phyloP scores from a whole-genome alignment of 148 eudicot species.

The Vaccinium corymbosum region DNA sequence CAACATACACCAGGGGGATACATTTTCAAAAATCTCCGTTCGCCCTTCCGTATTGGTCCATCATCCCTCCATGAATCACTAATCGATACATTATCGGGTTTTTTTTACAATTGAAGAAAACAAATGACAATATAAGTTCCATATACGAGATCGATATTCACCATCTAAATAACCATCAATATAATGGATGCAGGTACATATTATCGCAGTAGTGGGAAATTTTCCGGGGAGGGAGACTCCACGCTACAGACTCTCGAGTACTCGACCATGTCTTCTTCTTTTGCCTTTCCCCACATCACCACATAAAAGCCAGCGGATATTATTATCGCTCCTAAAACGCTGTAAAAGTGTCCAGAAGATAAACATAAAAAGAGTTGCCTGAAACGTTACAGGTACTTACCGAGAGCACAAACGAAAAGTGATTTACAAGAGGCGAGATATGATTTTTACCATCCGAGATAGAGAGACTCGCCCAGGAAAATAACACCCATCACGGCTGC shows the following conservation, averaged over 20 bases:
- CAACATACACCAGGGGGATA: neutral
- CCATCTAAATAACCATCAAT: no score
- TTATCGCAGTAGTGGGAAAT: conserved; percentile 21
- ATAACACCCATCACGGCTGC: conserved; percentile 16
- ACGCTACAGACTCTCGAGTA: neutral
- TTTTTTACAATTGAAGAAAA: no score
- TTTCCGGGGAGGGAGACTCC: conserved; percentile 23
- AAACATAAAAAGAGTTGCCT: neutral
- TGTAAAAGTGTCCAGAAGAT: conserved; percentile 7
- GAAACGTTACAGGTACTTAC: neutral
- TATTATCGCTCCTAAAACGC: conserved; percentile 35
- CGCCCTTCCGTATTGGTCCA: no score
- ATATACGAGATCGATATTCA: neutral
- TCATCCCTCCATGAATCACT: no score
- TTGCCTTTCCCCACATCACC: conserved; percentile 48
- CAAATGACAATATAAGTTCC: neutral
- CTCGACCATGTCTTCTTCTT: conserved; percentile 22
- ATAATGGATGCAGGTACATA: neutral
- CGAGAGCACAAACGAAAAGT: no score
- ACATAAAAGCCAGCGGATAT: conserved; percentile 37
- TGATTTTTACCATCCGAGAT: conserved; percentile 13
- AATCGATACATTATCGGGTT: no score
- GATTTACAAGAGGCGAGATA: neutral
- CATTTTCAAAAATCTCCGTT: neutral
- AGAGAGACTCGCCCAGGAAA: conserved; percentile 7